Conservation (phyloP, 305 asterid species). For the Fraxinus xanthoxyloides region DNA sequence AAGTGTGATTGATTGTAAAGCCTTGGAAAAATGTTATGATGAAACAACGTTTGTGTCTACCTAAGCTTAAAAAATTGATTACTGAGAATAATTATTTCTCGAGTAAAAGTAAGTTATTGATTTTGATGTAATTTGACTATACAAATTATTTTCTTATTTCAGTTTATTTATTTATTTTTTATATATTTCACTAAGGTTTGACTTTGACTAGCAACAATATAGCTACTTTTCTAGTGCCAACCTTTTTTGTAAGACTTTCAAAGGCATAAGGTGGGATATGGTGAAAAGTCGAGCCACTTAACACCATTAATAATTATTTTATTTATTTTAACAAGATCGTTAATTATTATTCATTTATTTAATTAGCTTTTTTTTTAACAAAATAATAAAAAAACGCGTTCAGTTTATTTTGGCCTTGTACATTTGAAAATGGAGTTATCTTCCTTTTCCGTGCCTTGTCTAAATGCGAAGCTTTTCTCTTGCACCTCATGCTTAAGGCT, state of each 20-base stretch:
- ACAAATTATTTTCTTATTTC: not conserved
- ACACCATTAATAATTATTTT: not conserved
- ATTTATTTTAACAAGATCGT: not conserved
- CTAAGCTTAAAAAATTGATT: not conserved
- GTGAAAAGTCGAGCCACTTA: not conserved
- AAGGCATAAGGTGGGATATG: not conserved
- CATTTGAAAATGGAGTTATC: not conserved
- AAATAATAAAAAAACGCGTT: no score
- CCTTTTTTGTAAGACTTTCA: not conserved
- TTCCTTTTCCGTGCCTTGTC: not conserved
- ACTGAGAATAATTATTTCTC: not conserved
- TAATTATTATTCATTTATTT: not conserved
- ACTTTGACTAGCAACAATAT: not conserved
- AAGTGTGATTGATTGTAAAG: not conserved
- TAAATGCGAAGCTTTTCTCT: not conserved
- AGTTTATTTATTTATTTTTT: not conserved
- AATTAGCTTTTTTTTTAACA: no score
- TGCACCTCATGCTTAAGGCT: not conserved
- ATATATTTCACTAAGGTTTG: not conserved
- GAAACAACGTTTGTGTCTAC: not conserved
- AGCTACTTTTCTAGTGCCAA: not conserved
- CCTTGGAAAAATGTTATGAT: not conserved
- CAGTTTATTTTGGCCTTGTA: not conserved
- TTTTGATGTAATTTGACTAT: not conserved
- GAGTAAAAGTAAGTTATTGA: not conserved